phyloP scores from a whole-genome alignment of 306 rosid genomes.

The Dryas octopetala region DNA sequence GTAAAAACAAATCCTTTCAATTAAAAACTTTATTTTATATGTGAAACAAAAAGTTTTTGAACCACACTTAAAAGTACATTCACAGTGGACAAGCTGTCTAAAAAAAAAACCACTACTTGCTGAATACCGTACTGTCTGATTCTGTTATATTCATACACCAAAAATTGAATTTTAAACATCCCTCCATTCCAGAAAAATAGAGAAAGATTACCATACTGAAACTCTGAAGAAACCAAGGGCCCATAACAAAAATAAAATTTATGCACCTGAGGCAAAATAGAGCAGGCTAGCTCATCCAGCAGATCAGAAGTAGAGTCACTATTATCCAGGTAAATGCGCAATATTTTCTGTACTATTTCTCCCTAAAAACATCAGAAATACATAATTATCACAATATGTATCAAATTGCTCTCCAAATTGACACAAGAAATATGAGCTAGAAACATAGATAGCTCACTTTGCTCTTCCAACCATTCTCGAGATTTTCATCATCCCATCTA shows the following conservation, averaged over 20 bases:
- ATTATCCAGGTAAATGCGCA: constrained; percentile 40
- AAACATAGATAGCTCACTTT: constrained; percentile 24
- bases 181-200: neutral
- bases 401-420: neutral
- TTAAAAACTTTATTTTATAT: neutral
- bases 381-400: neutral
- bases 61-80: neutral
- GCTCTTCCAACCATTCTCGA: constrained; percentile 31
- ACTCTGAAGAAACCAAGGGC: neutral
- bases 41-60: neutral
- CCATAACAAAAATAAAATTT: neutral
- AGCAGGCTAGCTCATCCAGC: constrained; percentile 32
- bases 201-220: neutral
- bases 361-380: constrained; percentile 27
- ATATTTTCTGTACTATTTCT: constrained; percentile 35
- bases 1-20: neutral
- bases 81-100: constrained; percentile 5
- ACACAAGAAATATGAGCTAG: constrained; percentile 3
- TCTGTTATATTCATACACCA: neutral
- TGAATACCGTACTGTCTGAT: neutral
- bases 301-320: constrained; percentile 35
- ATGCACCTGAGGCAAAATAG: constrained; percentile 34
- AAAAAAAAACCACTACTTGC: neutral
- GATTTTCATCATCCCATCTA: constrained; percentile 30
- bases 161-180: neutral